Evolutionary conservation across 176 grass and related monocot species (phyloP).

Genomic region (Aegilops speltoides): DNA sequence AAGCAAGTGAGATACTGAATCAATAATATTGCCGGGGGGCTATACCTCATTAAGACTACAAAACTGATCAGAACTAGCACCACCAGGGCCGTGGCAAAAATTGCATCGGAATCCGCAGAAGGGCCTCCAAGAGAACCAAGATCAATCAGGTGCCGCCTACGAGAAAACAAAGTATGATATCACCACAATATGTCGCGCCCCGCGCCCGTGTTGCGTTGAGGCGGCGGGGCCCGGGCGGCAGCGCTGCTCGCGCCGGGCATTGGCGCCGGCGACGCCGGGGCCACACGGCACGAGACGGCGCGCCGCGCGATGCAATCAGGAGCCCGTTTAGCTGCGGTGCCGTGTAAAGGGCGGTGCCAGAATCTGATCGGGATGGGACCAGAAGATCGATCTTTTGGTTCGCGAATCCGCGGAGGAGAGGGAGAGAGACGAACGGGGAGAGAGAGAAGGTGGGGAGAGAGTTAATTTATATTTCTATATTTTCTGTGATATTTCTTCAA

Average conservation of each 20-base stretch:
- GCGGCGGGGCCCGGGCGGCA: conserved; percentile 29
- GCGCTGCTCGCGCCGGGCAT: conserved; percentile 28
- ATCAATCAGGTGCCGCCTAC: conserved; percentile 1
- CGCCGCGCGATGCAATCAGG: neutral
- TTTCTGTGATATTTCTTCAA: neutral
- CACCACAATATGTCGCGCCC: conserved; percentile 18
- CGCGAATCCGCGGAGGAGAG: conserved; percentile 22
- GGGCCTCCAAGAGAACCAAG: neutral
- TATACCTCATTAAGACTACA: conserved; percentile 9
- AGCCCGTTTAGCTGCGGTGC: neutral
- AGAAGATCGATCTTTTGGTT: conserved; percentile 7
- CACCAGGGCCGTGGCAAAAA: neutral
- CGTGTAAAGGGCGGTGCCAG: neutral
- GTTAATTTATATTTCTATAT: conserved; percentile 29
- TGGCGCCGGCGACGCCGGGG: neutral
- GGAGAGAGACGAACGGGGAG: conserved; percentile 19
- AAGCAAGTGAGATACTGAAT: conserved; percentile 9
- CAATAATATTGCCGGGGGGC: neutral
- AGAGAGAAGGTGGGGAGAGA: neutral
- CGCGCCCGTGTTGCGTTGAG: conserved; percentile 30
- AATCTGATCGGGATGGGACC: neutral
- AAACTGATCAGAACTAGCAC: neutral
- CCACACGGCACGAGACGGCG: neutral
- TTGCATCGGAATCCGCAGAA: neutral
- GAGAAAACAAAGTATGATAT: neutral